Base-by-base conservation (phyloP, 768 basidiomycete genomes). In the Daedaleopsis sinensis region DNA sequence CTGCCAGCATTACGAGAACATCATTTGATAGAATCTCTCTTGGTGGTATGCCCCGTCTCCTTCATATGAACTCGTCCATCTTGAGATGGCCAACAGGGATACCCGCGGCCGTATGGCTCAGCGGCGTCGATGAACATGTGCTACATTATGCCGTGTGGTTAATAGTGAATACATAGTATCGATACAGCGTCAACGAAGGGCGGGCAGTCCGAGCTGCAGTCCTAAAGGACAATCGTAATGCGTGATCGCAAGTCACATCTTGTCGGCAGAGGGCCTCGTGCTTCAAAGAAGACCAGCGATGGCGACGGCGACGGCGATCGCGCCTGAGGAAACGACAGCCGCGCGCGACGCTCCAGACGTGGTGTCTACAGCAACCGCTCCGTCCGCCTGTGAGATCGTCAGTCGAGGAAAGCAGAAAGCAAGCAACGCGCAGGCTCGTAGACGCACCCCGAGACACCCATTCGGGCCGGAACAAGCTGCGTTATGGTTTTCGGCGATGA, bases 171-270 rank as follows among this genome's bases (percentile, higher is more conserved):
- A 42, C 58, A 59, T 48, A 46, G 39, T 32, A 32, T 32, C 27
- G 27, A 32, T 32, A 32, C 27, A 32, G 27, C 7, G 36, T 53
- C 37, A 59, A 59, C 58, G 52, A 59, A 59, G 48, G 58, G 27
- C 27, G 27, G 27, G 46, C 52, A 59, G 58, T 59, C 58, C 52
- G 43, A 19, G 58, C 52, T 59, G 52, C 47, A 49, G 58, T 59
- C 58, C 47, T 39, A 5, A 49, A 18, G 47, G 58, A 59, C 52
- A 59, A 54, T 59, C 58, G 37, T 49, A 48, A 32, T 36, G 23
- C 18, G 7, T 32, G 27, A 7, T 32, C 27, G 4, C 27, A 3
- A 3, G 7, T 32, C 27, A 32, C 3, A 32, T 32, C 27, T 32
- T 7, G 27, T 32, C 27, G 7, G 27, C 27, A 32, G 27, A 32